phyloP scores from a whole-genome alignment of 495 filamentous ascomycete species.

The Aspergillus hancockii region DNA sequence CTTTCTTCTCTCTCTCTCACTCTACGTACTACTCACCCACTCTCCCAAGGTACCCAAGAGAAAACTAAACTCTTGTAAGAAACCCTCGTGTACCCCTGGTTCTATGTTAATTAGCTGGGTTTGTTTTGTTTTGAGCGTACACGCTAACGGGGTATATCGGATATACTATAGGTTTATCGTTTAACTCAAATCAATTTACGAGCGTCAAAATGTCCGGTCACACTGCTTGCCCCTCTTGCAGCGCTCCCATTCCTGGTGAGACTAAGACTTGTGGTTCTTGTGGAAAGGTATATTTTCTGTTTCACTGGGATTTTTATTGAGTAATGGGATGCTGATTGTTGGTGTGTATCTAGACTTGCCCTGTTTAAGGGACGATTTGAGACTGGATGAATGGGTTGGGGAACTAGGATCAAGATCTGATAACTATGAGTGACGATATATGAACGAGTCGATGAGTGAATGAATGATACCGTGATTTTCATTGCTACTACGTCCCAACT shows the following conservation, averaged over 20 bases:
- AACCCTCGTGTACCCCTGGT: neutral
- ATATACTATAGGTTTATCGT: neutral
- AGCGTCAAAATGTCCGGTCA: constrained; percentile 29
- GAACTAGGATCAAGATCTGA: neutral
- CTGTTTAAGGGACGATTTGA: constrained; percentile 24
- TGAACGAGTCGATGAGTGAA: constrained; percentile 12
- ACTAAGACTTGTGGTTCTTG: constrained; percentile 39
- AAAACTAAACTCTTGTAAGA: neutral
- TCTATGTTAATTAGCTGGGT: neutral
- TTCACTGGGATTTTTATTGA: neutral
- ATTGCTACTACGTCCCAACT: neutral
- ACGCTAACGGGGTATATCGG: neutral
- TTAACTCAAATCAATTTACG: neutral
- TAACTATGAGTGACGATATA: neutral
- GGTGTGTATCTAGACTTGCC: constrained; percentile 23
- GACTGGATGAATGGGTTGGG: neutral
- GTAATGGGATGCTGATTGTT: constrained; percentile 9
- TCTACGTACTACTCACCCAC: neutral
- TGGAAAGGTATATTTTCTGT: constrained; percentile 28
- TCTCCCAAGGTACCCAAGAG: neutral
- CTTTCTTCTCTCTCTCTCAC: neutral
- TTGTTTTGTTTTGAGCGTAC: neutral
- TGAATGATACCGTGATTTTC: constrained; percentile 13
- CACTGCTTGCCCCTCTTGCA: constrained; percentile 36
- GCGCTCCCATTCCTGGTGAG: constrained; percentile 27